Evolutionary conservation across 2,329 filamentous ascomycete species (phyloP), one percentile per base, ranked within the genome.

Genomic region (Cladosporium halotolerans): DNA sequence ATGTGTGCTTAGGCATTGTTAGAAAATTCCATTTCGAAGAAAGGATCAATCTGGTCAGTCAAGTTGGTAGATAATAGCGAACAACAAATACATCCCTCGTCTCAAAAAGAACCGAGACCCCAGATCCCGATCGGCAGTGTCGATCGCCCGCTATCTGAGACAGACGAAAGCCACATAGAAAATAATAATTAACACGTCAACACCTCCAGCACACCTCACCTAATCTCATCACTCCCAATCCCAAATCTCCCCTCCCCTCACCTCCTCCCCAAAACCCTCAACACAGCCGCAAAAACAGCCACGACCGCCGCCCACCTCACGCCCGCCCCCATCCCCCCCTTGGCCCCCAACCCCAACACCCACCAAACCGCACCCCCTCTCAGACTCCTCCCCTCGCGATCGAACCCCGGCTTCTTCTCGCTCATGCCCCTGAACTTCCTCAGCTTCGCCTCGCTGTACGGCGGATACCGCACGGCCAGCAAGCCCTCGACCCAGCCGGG

Each of bases 401-500:
- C 80, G 63, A 85, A 85, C 62, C 83, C 76, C 2, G 82, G 82
- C 56, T 75, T 77, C 57, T 76, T 49, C 2, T 75, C 72, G 52
- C 71, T 76, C 70, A 80, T 78, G 9, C 68, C 67, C 55, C 72
- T 68, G 61, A 78, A 75, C 58, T 76, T 73, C 65, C 74, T 72
- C 57, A 77, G 65, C 68, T 84, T 84, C 32, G 52, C 59, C 45
- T 76, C 76, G 2, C 68, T 70, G 61, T 81, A 85, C 2, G 82
- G 82, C 9, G 82, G 82, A 66, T 85, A 85, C 56, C 88, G 80
- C 49, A 88, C 76, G 55, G 79, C 77, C 60, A 92, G 73, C 56
- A 89, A 64, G 38, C 72, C 73, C 66, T 89, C 85, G 59, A 85
- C 77, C 85, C 85, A 89, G 13, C 68, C 63, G 0, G 85, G 85